Evolutionary conservation across 352 stramenopile species (phyloP).

Genomic region (Phytopythium litorale): DNA sequence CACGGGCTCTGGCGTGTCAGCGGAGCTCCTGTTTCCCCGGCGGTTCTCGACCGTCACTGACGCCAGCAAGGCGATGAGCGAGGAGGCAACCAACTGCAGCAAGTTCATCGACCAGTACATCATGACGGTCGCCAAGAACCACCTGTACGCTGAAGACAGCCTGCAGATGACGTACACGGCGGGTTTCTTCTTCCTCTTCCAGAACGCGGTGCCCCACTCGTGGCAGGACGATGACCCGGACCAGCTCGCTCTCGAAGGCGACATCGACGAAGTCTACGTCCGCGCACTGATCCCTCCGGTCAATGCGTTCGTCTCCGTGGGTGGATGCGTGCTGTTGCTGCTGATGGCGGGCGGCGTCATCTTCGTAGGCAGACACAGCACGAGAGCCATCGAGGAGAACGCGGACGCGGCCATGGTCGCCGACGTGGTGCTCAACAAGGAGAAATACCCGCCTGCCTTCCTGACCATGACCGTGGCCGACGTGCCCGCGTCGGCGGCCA

Average conservation of each 20-base stretch:
- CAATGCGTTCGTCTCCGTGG: conserved; percentile 1
- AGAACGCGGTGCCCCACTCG: conserved; percentile 17
- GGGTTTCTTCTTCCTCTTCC: conserved; percentile 31
- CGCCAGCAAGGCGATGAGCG: not conserved
- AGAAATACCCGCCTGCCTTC: conserved; percentile 5
- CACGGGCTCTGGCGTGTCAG: not conserved
- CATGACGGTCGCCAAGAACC: conserved; percentile 22
- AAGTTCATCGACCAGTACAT: conserved; percentile 8
- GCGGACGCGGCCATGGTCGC: conserved; percentile 3
- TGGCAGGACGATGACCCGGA: not conserved
- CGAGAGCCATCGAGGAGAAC: not conserved
- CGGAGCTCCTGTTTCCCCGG: conserved; percentile 9
- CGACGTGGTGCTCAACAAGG: conserved; percentile 5
- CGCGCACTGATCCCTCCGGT: not conserved
- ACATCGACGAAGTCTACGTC: not conserved
- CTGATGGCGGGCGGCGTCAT: not conserved
- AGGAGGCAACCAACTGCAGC: conserved; percentile 4
- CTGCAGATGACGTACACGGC: conserved; percentile 32
- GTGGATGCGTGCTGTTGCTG: not conserved
- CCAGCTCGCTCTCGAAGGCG: not conserved
- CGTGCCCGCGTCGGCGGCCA: not conserved
- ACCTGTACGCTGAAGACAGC: conserved; percentile 35
- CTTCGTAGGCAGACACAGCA: conserved; percentile 1
- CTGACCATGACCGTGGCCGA: conserved; percentile 2
- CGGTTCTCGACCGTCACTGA: conserved; percentile 1